Conservation (phyloP, 306 rosid genomes). For the Mimosa bimucronata region DNA sequence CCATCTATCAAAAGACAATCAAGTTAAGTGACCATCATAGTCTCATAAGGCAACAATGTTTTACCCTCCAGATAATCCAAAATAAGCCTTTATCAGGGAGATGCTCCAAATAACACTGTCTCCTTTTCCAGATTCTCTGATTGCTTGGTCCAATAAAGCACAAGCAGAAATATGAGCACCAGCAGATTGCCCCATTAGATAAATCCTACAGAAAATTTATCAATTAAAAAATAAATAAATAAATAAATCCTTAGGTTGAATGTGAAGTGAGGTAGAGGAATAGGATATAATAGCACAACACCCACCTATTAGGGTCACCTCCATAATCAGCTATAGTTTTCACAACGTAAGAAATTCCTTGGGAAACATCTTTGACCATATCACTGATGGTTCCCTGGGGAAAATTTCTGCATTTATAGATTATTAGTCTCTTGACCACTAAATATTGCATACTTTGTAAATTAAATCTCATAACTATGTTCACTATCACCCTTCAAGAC, state of each 20-base stretch:
- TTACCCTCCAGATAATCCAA: conserved; percentile 99
- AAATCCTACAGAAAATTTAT: conserved; percentile 58
- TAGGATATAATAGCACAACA: conserved; percentile 40
- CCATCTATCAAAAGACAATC: conserved; percentile 16
- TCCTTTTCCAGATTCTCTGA: conserved; percentile 57
- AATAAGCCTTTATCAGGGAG: conserved; percentile 78
- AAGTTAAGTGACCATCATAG: conserved; percentile 17
- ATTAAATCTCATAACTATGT: conserved; percentile 12
- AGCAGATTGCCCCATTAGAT: conserved; percentile 98
- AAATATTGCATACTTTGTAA: conserved; percentile 16
- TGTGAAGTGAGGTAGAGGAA: conserved; percentile 31
- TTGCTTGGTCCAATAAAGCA: conserved; percentile 82
- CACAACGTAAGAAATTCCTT: conserved; percentile 74
- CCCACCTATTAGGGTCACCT: conserved; percentile 84
- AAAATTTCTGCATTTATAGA: conserved; percentile 75
- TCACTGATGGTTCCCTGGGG: conserved; percentile 99
- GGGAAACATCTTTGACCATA: conserved; percentile 81
- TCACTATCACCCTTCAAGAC: conserved; percentile 23
- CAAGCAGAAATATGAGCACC: conserved; percentile 95
- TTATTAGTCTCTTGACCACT: conserved; percentile 24
- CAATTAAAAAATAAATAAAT: conserved; percentile 4
- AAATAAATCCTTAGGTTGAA: conserved; percentile 34
- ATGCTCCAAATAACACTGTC: conserved; percentile 64
- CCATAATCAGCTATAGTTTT: conserved; percentile 76
- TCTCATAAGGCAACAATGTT: conserved; percentile 22